Base-by-base conservation (phyloP, 2,329 filamentous ascomycete genomes). In the Diplocarpon mali region DNA sequence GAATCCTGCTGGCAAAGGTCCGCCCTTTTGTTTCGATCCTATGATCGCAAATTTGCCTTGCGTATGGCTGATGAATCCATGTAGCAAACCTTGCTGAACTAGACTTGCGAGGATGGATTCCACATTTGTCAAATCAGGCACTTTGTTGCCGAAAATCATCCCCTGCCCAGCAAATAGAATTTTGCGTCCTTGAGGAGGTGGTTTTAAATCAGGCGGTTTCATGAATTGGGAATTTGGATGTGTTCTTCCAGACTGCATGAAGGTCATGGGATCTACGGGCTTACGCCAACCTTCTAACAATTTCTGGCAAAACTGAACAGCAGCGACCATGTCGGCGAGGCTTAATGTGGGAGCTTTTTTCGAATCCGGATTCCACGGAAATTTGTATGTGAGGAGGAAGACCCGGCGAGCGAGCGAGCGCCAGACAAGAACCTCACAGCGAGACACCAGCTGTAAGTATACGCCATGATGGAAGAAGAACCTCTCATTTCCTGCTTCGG, bases 351-450 rank as follows among this genome's bases (percentile, higher is more conserved):
- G 83, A 2, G 87, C 80, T 55, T 73, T 75, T 54, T 72, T 78
- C 2, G 70, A 71, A 30, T 68, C 67, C 48, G 65, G 70, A 54
- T 69, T 72, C 45, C 68, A 69, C 1, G 82, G 82, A 34, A 78
- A 76, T n/a, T 79, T 73, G 51, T 89, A 92, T 13, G 78, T 84
- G 11, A 92, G 69, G 9, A 90, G 66, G 62, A 94, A 95, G 0
- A 81, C 78, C 53, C 80, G 82, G 27, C 88, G 77, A 14, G 83
- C 76, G 6, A 96, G 72, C 1, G 83, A 84, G 12, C 90, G 79
- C 87, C 87, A 95, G 11, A 94, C 76, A 2, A 93, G 69, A 1
- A 86, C 78, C 45, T 92, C 83, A 46, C 89, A 81, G 42, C 86
- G 77, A 57, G 85, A 85, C 2, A 78, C 73, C 10, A 95, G 69